Evolutionary conservation across 768 basidiomycete species (phyloP).

Genomic region (Suillus brevipes): DNA sequence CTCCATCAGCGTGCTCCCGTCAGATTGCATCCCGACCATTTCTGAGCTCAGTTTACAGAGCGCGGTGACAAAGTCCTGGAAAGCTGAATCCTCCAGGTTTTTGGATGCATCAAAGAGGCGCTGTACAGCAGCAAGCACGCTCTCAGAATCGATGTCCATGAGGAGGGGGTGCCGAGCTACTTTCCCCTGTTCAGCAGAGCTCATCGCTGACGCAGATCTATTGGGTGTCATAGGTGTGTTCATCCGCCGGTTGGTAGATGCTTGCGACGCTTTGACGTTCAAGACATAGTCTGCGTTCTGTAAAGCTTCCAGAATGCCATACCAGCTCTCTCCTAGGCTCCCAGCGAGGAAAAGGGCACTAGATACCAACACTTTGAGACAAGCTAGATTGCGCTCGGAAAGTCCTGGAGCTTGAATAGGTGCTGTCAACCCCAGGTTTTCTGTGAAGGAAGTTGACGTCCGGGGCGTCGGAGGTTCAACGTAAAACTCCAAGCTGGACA

Average conservation of each 20-base stretch:
- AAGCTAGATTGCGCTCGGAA: constrained; percentile 88
- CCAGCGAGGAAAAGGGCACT: constrained; percentile 82
- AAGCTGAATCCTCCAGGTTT: constrained; percentile 80
- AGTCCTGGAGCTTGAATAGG: constrained; percentile 66
- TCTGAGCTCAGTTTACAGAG: constrained; percentile 85
- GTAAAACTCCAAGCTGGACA: constrained; percentile 75
- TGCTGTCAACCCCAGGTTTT: constrained; percentile 62
- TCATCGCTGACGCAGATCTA: constrained; percentile 41
- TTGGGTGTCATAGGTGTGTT: constrained; percentile 33
- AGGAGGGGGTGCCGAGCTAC: constrained; percentile 58
- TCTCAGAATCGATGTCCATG: constrained; percentile 73
- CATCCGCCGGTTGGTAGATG: constrained; percentile 32
- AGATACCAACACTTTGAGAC: constrained; percentile 78
- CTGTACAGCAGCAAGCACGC: constrained; percentile 72
- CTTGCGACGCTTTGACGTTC: constrained; percentile 52
- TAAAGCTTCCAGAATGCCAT: constrained; percentile 82
- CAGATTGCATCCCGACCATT: constrained; percentile 89
- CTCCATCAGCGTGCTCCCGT: constrained; percentile 22
- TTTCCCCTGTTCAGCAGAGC: constrained; percentile 18
- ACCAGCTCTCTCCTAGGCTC: constrained; percentile 90
- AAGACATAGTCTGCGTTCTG: constrained; percentile 96
- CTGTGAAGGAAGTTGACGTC: constrained; percentile 56
- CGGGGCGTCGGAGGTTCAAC: constrained; percentile 59
- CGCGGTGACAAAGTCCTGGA: constrained; percentile 72
- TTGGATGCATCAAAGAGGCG: constrained; percentile 85